Conservation (phyloP, 2,329 filamentous ascomycete species). For the Arthrobotrys conoides region DNA sequence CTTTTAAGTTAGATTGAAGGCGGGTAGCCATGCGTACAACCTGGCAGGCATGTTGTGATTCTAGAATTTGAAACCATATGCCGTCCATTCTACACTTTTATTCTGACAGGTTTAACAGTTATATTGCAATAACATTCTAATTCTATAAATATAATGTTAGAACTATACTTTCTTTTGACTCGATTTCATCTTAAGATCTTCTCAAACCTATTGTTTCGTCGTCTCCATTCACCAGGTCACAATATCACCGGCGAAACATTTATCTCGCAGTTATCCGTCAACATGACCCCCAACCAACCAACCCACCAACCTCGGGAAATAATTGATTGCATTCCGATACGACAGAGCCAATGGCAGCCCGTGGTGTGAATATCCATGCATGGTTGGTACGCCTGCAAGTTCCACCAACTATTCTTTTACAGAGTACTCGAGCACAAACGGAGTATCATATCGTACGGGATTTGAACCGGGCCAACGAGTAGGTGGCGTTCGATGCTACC, state of each 20-base stretch:
- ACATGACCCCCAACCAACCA: too few species aligned
- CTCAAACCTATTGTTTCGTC: background rate
- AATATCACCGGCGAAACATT: too few species aligned
- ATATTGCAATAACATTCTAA: background rate
- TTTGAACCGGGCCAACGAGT: slow-evolving; percentile 6
- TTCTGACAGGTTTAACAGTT: too few species aligned
- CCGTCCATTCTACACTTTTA: too few species aligned
- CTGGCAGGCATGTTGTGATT: too few species aligned
- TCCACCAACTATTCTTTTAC: background rate
- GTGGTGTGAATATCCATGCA: slow-evolving; percentile 4
- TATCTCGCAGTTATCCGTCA: background rate
- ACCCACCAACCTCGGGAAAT: background rate
- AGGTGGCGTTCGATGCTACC: slow-evolving; percentile 13
- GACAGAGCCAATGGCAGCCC: background rate
- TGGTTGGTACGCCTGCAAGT: background rate
- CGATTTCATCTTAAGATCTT: too few species aligned
- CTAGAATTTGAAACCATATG: too few species aligned
- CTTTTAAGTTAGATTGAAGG: too few species aligned
- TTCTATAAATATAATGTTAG: background rate
- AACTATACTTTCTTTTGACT: background rate
- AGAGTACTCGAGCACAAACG: too few species aligned
- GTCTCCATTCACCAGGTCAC: background rate
- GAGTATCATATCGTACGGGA: background rate
- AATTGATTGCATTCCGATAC: slow-evolving; percentile 4
- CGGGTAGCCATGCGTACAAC: too few species aligned